Conservation (phyloP, 2,329 filamentous ascomycete species). For the Cercospora sesami region DNA sequence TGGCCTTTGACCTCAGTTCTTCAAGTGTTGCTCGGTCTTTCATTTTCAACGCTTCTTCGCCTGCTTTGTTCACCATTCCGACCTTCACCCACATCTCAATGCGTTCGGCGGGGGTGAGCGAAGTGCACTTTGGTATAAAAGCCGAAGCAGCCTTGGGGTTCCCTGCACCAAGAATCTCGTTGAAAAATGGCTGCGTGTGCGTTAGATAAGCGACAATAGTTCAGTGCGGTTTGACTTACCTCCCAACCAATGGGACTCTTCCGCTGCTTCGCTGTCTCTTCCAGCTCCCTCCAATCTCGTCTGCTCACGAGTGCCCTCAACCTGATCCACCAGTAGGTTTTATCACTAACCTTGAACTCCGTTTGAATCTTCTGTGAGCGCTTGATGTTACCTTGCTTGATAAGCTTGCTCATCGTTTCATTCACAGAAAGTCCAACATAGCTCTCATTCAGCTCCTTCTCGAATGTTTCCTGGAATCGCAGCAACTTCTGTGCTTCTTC, state of each 20-base stretch:
- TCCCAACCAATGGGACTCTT: constrained; percentile 97
- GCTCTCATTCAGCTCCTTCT: constrained; percentile 68
- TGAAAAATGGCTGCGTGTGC: constrained; percentile 76
- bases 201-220: constrained; percentile 16
- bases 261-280: constrained; percentile 73
- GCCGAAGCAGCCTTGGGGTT: constrained; percentile 80
- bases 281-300: constrained; percentile 87
- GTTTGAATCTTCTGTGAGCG: constrained; percentile 83
- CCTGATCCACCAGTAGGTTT: constrained; percentile 82
- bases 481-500: constrained; percentile 79
- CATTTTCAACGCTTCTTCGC: constrained; percentile 81
- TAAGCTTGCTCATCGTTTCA: constrained; percentile 86
- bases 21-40: constrained; percentile 78
- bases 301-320: constrained; percentile 85
- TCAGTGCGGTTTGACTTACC: constrained; percentile 53
- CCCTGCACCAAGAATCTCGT: constrained; percentile 81
- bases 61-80: constrained; percentile 82
- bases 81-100: constrained; percentile 97
- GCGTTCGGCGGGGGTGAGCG: constrained; percentile 65
- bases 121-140: constrained; percentile 86
- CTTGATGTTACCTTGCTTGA: constrained; percentile 77
- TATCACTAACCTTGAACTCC: constrained; percentile 92
- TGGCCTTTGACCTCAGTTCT: constrained; percentile 71
- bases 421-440: constrained; percentile 86
- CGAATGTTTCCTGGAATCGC: constrained; percentile 81